Base-by-base conservation (phyloP, 2,329 filamentous ascomycete species). In the Colletotrichum sp. region DNA sequence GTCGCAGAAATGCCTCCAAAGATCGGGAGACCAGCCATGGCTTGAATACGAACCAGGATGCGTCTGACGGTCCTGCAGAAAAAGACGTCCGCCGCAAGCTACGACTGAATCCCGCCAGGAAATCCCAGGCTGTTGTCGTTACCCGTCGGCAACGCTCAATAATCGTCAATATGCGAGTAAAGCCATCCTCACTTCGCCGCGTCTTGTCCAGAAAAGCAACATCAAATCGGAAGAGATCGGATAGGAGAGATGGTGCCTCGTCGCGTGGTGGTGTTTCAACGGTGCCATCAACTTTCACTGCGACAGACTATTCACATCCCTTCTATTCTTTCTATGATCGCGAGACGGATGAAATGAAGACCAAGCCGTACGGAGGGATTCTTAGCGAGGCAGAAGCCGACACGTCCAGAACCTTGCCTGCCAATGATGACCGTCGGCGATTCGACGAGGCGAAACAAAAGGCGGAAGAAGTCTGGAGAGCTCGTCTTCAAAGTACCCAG, bases 341-440 rank as follows among this genome's bases (percentile, higher is more conserved):
- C 78, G 96, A 98, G 79, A 92, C 92, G 21, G 96, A 98, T 75
- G 96, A 99, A 80, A 88, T 93, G 52, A 98, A 98, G 83, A 94
- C 94, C 66, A 99, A 98, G 83, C 97, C 97, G 0, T 99, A 99
- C 79, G 97, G 97, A 32, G 97, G 97, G 2, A 98, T 99, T 68
- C 88, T 99, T 32, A 95, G 92, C 0, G 96, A 99, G 83, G 89
- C 90, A 0, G 96, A 99, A 83, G 96, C 96, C 1, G 96, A 99
- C 81, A 99, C 97, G 0, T 93, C 94, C 3, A 95, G 95, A 81
- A 99, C 97, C 0, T 89, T 98, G 52, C 97, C 97, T 1, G 91
- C 92, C 39, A 90, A 93, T 60, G 91, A 93, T 68, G 97, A 99
- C 83, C 93, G 96, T 63, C 93, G 94, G 77, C 93, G 93, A 12